Base-by-base conservation (phyloP, 495 filamentous ascomycete genomes). In the Podospora fimiseda region DNA sequence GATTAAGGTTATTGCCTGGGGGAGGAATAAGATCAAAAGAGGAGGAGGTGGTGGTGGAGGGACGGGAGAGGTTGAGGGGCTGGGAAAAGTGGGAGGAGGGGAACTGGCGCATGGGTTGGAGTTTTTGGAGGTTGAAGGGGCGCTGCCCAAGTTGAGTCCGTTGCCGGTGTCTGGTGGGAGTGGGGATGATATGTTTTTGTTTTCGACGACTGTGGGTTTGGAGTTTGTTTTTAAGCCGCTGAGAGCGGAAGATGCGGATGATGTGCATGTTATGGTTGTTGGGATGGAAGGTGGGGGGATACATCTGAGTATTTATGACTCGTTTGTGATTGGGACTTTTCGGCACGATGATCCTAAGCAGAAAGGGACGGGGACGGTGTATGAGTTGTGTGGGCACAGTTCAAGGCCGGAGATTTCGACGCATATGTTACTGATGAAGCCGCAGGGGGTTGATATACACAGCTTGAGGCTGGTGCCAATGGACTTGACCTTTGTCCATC, bases 241-340 rank as follows among this genome's bases (percentile, higher is more conserved):
- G 22, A 69, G 74, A 39, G 76, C 78, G 42, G 79, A 78, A 41
- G 82, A 84, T 24, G 79, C 81, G 53, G 79, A 91, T 52, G 74
- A 79, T 2, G 86, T 96, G 9, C 88, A 96, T 70, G 83, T 94
- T 13, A 80, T 98, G 52, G 70, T 95, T 3, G 78, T 88, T 2
- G 89, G 86, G 2, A 87, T 84, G n/a, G 75, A 80, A 51, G 82
- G 90, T 61, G 89, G 90, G 23, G 80, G 73, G n/a, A 76, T 95
- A 27, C 84, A 91, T 57, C 69, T 95, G 23, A 86, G 86, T 51
- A 89, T 96, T 48, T 96, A 94, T 66, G 88, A 96, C 61, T 92
- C 86, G 14, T 91, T 96, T 59, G 76, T 88, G 50, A 86, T 95
- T 51, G 90, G 93, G 1, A 81, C 75, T 16, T 80, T 89, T 47